Base-by-base conservation (phyloP, 2,329 filamentous ascomycete genomes). In the Aspergillus neotritici region DNA sequence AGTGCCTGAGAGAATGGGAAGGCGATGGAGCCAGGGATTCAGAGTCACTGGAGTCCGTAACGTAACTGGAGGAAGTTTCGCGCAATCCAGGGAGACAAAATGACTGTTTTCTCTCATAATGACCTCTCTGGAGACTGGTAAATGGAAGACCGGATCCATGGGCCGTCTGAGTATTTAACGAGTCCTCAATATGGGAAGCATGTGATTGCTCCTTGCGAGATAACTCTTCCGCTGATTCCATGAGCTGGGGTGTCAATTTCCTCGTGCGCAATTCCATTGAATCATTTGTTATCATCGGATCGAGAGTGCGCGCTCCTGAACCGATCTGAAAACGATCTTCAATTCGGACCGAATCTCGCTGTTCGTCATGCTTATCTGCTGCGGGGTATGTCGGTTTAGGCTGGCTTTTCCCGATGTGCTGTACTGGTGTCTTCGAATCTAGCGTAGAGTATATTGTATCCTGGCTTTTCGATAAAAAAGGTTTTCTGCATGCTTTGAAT, bases 11-110 rank as follows among this genome's bases (percentile, higher is more conserved):
- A 10, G 56, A 55, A n/a, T 57, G 40, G 17, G 45, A 45, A 35
- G 52, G 53, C 1, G 54, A 52, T 6, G 58, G 73, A 25, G 65
- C 67, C 5, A 68, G 70, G 25, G 69, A 62, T 12, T 60, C 66
- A 12, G 70, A 73, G 25, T 43, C 48, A 16, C 58, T 52, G 11
- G 67, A 70, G 12, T 65, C 72, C 51, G 75, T 74, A 37, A 75
- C 78, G 46, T 77, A 76, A n/a, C 75, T 78, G 14, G 79, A 82
- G 39, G 77, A 75, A 38, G 83, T 83, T 11, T 75, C 73, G 37
- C 80, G 78, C 15, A 83, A 66, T 38, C 78, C 75, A 7, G 80
- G 79, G n/a, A 78, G 70, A 32, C 74, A 70, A 56, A 81, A 83
- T 3, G 79, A 82, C 58, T 80, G 77, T 25, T 67, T 71, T 38